A percentile compares a stretch with the other conserved stretches of the same genome.
Conservation (phyloP, 495 filamentous ascomycete species). For the Jackrogersella multiformis region DNA sequence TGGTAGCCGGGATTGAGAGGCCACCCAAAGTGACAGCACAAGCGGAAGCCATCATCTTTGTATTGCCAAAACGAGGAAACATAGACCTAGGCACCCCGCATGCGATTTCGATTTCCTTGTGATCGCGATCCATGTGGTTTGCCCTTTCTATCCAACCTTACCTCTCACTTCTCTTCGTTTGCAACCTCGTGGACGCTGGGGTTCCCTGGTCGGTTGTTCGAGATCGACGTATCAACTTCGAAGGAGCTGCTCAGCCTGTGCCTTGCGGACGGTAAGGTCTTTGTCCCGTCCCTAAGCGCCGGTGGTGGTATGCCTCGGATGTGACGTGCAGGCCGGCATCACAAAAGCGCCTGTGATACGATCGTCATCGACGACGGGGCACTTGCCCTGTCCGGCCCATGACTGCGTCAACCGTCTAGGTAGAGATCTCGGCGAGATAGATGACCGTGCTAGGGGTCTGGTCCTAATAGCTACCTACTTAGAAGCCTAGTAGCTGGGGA, state of each 20-base stretch:
- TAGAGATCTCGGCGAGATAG: slow-evolving; percentile 29
- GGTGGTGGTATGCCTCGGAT: slow-evolving; percentile 35
- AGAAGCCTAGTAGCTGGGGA: not conserved
- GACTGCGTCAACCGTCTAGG: slow-evolving; percentile 8
- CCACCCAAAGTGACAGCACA: slow-evolving; percentile 11
- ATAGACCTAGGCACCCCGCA: not conserved
- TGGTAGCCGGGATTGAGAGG: slow-evolving; percentile 4
- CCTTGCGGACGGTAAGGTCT: slow-evolving; percentile 5
- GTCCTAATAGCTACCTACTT: not conserved
- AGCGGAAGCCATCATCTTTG: slow-evolving; percentile 24
- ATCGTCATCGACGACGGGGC: slow-evolving; percentile 26
- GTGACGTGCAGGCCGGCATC: slow-evolving; percentile 26
- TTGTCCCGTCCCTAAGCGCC: not conserved
- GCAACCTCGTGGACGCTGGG: slow-evolving; percentile 23
- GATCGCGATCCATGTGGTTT: slow-evolving; percentile 12
- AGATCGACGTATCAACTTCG: slow-evolving; percentile 18
- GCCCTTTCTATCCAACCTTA: slow-evolving; percentile 17
- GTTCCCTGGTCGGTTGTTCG: slow-evolving; percentile 3
- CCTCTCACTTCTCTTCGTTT: slow-evolving; percentile 13
- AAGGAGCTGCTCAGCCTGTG: not conserved
- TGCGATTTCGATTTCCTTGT: slow-evolving; percentile 22
- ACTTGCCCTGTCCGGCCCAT: slow-evolving; percentile 24
- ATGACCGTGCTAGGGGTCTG: slow-evolving; percentile 8
- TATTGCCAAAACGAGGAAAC: slow-evolving; percentile 18
- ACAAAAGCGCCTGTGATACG: slow-evolving; percentile 30